Evolutionary conservation across 441 rosid genomes (phyloP), one percentile per base, ranked within the genome.

Genomic region (Corymbia citriodora): DNA sequence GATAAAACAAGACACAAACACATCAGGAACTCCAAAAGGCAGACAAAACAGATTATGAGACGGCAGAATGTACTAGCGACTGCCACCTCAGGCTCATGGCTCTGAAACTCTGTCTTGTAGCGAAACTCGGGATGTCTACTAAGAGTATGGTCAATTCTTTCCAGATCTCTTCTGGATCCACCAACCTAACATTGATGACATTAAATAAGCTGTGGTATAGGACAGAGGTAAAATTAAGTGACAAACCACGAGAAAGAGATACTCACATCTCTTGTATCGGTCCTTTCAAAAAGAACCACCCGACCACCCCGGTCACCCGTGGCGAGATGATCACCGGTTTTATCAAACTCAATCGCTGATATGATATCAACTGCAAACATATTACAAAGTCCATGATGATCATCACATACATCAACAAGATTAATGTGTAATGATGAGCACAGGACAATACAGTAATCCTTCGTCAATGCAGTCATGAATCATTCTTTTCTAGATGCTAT

Each of bases 291-390:
- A 48, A 98, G 97, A 92, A 98, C 99, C 88, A 97, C 99, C 6
- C 99, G 95, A 74, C 99, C 99, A 86, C 99, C 99, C 92, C 99
- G 97, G 91, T 98, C 99, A 83, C 99, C 99, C 87, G 99, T 97
- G 81, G 98, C 99, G 87, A 98, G 98, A 95, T 98, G 98, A 90
- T 97, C 95, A 4, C 99, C 99, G 45, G 93, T 92, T 94, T 94
- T 95, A 94, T 98, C 99, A 92, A 98, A 98, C 92, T 98, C 99
- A 89, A 98, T 97, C 12, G 99, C 99, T 86, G 99, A 98, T 91
- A 98, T 97, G 87, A 97, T 94, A 94, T 98, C 99, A 94, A 98
- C 99, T 97, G 97, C 94, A 91, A 87, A 91, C 91, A 63, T 89
- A 89, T 92, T 63, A 81, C 91, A 55, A 55, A 91, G 88, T 88